These are phyloP conservation scores for Borealophlyctis nickersoniae DNA, from an alignment of 192 early-diverging fungal genomes.

Conservation along the genomic window DNA sequence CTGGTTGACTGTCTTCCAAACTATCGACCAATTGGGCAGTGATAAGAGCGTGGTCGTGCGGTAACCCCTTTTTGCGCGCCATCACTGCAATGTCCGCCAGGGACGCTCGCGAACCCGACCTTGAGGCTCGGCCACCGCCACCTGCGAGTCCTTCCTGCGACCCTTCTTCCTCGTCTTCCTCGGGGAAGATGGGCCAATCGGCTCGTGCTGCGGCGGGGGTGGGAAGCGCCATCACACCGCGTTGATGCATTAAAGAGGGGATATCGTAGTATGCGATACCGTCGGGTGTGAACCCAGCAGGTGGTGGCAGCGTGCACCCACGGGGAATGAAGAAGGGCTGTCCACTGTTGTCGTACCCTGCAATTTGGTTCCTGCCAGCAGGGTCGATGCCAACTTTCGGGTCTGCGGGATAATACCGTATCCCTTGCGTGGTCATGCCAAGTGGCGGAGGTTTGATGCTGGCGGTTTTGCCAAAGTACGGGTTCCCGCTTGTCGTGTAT, in stretches of 20 bases:
- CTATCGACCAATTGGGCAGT: conserved; percentile 35
- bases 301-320: conserved; percentile 49
- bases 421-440: conserved; percentile 49
- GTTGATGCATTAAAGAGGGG: conserved; percentile 46
- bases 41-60: conserved; percentile 26
- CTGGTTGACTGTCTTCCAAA: conserved; percentile 37
- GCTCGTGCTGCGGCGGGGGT: conserved; percentile 22
- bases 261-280: conserved; percentile 62
- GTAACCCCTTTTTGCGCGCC: conserved; percentile 4
- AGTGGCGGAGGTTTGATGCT: conserved; percentile 47
- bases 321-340: conserved; percentile 59
- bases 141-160: conserved; percentile 5
- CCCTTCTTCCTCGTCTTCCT: conserved; percentile 40
- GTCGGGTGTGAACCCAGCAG: conserved; percentile 53
- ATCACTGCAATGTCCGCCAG: neutral
- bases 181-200: conserved; percentile 38
- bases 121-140: conserved; percentile 1
- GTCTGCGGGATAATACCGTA: conserved; percentile 47
- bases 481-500: conserved; percentile 43
- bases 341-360: conserved; percentile 54
- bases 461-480: conserved; percentile 50
- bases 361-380: conserved; percentile 41
- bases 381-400: conserved; percentile 27
- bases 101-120: neutral
- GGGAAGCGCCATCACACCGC: conserved; percentile 45